Conservation (phyloP, 2,329 filamentous ascomycete genomes). For the Neofusicoccum umdonicola region DNA sequence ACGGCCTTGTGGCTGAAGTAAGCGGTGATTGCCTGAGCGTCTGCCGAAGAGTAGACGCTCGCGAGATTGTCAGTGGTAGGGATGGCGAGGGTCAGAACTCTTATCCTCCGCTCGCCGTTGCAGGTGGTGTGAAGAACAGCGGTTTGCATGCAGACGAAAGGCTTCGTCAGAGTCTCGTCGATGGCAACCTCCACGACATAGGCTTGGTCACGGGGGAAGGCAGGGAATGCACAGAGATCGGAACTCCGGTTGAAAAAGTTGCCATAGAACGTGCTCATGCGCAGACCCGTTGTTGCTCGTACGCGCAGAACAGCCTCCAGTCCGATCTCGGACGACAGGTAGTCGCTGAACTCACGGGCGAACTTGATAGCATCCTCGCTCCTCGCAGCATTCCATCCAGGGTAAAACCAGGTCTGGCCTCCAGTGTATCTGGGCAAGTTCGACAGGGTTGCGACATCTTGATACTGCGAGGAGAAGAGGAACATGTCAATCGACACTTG, state of each 20-base stretch:
- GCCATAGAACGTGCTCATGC: conserved; percentile 98
- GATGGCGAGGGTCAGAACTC: conserved; percentile 88
- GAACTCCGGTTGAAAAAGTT: conserved; percentile 99
- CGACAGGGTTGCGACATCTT: conserved; percentile 94
- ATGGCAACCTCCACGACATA: conserved; percentile 99
- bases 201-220: conserved; percentile 93
- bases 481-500: conserved; percentile 99
- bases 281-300: conserved; percentile 86
- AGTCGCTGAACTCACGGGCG: conserved; percentile 93
- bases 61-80: conserved; percentile 89
- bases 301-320: conserved; percentile 94
- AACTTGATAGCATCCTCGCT: conserved; percentile 97
- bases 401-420: conserved; percentile 98
- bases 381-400: conserved; percentile 92
- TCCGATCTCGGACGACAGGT: conserved; percentile 93
- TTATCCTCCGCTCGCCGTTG: conserved; percentile 92
- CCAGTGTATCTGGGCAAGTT: conserved; percentile 95
- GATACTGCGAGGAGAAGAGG: conserved; percentile 91
- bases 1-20: conserved; percentile 99
- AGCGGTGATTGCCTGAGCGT: conserved; percentile 87
- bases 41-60: conserved; percentile 90
- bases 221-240: conserved; percentile 95
- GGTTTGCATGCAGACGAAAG: conserved; percentile 87
- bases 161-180: conserved; percentile 89
- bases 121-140: conserved; percentile 96